phyloP scores from a whole-genome alignment of 805 yeast genomes.

The Clavispora asparagi region DNA sequence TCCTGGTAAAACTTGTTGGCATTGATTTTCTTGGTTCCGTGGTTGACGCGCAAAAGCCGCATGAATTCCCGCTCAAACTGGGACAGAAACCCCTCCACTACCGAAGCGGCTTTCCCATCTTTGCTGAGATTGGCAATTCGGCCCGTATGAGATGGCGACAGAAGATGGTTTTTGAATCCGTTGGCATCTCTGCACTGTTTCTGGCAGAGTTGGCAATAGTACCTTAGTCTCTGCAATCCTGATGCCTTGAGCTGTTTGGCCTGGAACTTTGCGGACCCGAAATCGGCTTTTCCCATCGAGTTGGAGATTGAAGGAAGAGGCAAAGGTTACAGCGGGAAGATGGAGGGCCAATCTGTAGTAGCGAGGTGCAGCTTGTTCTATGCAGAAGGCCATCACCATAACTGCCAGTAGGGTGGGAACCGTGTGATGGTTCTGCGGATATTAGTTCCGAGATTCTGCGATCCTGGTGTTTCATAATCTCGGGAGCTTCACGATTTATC shows the following conservation, averaged over 20 bases:
- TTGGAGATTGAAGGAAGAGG: not conserved
- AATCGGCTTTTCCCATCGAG: slow-evolving; percentile 30
- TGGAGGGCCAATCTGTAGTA: too few relatives aligned
- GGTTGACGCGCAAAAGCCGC: slow-evolving; percentile 54
- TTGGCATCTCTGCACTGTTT: slow-evolving; percentile 95
- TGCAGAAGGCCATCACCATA: too few relatives aligned
- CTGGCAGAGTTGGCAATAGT: slow-evolving; percentile 86
- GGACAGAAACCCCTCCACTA: slow-evolving; percentile 54
- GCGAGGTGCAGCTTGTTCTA: too few relatives aligned
- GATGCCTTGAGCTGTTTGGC: slow-evolving; percentile 73
- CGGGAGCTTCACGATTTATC: too few relatives aligned
- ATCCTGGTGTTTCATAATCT: too few relatives aligned
- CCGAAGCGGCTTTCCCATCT: slow-evolving; percentile 39
- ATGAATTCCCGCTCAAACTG: slow-evolving; percentile 64
- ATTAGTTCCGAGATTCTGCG: too few relatives aligned
- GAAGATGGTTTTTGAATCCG: slow-evolving; percentile 88
- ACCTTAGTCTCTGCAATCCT: slow-evolving; percentile 81
- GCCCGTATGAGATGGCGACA: slow-evolving; percentile 70
- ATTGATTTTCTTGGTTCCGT: slow-evolving; percentile 75
- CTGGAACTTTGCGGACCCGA: slow-evolving; percentile 54
- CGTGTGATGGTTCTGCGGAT: too few relatives aligned
- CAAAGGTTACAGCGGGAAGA: too few relatives aligned
- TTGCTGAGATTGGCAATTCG: slow-evolving; percentile 36
- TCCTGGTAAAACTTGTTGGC: slow-evolving; percentile 90
- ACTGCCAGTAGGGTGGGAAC: too few relatives aligned